Evolutionary conservation across 2,329 filamentous ascomycete species (phyloP).

Genomic region (Clarireedia homoeocarpa): DNA sequence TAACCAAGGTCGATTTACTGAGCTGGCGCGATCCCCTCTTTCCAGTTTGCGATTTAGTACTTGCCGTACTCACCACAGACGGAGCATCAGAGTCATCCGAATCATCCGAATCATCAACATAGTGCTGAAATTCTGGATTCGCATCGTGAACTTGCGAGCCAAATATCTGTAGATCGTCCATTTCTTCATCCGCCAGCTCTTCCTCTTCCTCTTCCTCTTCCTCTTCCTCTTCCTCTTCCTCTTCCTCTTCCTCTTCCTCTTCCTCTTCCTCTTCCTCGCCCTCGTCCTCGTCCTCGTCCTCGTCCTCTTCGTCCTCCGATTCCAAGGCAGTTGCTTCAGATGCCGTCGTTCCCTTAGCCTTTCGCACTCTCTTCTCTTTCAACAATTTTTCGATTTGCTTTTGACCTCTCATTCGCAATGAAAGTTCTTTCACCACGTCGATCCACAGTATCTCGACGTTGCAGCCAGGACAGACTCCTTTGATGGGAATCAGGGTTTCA

Average conservation of each 20-base stretch:
- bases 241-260: background rate
- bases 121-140: too few relatives aligned
- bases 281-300: background rate
- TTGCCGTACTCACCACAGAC: slow-evolving; percentile 16
- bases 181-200: background rate
- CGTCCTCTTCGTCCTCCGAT: background rate
- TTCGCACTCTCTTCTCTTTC: slow-evolving; percentile 34
- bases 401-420: slow-evolving; percentile 59
- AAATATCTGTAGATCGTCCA: slow-evolving; percentile 2
- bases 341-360: slow-evolving; percentile 12
- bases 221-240: background rate
- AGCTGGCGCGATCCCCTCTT: slow-evolving; percentile 2
- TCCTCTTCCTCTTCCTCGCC: slow-evolving; percentile 1
- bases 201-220: background rate
- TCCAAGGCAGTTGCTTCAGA: slow-evolving; percentile 15
- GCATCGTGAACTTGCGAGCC: too few relatives aligned
- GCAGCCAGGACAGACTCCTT: slow-evolving; percentile 67
- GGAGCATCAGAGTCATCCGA: slow-evolving; percentile 12
- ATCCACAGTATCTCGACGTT: slow-evolving; percentile 56
- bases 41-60: slow-evolving; percentile 6
- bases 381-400: slow-evolving; percentile 65
- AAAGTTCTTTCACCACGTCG: slow-evolving; percentile 76
- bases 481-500: slow-evolving; percentile 51
- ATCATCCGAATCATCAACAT: slow-evolving; percentile 13
- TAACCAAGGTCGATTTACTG: slow-evolving; percentile 16